phyloP scores from a whole-genome alignment of 805 yeast species.

The Metschnikowia lochheadii region DNA sequence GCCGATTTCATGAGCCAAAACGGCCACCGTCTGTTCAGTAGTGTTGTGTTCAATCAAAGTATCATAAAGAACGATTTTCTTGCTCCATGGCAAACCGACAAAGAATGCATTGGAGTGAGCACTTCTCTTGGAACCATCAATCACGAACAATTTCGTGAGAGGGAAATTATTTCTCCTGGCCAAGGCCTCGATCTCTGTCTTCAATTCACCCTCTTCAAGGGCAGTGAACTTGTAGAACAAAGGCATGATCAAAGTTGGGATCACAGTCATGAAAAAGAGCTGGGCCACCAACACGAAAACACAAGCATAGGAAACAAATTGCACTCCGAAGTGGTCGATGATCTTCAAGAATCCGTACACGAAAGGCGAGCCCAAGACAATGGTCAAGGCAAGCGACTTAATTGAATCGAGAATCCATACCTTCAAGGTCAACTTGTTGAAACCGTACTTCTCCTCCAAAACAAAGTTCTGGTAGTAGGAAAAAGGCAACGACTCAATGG shows the following conservation, averaged over 20 bases:
- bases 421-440: constrained; percentile 74
- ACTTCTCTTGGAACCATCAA: constrained; percentile 96
- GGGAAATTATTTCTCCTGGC: constrained; percentile 82
- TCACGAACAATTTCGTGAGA: constrained; percentile 74
- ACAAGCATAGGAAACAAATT: constrained; percentile 78
- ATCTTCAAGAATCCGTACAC: constrained; percentile 75
- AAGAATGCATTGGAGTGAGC: constrained; percentile 97
- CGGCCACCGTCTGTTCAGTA: constrained; percentile 82
- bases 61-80: constrained; percentile 90
- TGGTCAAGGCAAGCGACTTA: constrained; percentile 53
- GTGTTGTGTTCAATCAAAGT: constrained; percentile 81
- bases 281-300: constrained; percentile 67
- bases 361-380: constrained; percentile 66
- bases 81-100: constrained; percentile 94
- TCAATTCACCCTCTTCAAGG: constrained; percentile 84
- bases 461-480: constrained; percentile 78
- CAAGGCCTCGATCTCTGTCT: constrained; percentile 71
- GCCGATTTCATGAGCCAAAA: constrained; percentile 97
- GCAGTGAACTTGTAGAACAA: constrained; percentile 89
- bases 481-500: constrained; percentile 60
- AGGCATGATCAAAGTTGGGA: constrained; percentile 87
- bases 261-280: constrained; percentile 66
- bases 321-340: constrained; percentile 72
- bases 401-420: constrained; percentile 72
- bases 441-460: constrained; percentile 88